Percentiles rank a stretch among this genome's conserved stretches.
Evolutionary conservation across 1,139 yeast species (phyloP).

Genomic region (Diutina scorzettiae): DNA sequence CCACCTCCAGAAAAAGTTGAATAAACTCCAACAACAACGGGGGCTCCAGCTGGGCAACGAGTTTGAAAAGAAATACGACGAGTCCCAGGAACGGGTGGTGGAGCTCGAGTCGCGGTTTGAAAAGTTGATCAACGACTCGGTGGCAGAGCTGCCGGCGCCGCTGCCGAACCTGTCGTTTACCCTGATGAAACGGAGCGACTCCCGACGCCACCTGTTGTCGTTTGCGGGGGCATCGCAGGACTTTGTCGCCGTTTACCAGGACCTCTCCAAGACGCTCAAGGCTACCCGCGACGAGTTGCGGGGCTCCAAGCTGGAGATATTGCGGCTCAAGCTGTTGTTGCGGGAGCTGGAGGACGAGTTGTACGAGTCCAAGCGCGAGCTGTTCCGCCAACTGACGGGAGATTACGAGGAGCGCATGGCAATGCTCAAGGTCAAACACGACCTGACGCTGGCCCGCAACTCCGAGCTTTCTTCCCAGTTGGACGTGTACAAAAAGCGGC

Average conservation of each 20-base stretch:
- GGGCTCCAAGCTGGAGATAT: conserved; percentile 38
- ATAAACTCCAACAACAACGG: conserved; percentile 30
- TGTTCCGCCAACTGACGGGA: conserved; percentile 23
- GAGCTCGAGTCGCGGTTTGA: conserved; percentile 2
- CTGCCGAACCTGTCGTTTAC: conserved; percentile 12
- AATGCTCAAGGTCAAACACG: conserved; percentile 36
- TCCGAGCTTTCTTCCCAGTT: conserved; percentile 24
- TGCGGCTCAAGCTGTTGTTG: conserved; percentile 37
- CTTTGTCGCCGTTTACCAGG: conserved; percentile 42
- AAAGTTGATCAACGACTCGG: background rate
- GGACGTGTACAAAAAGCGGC: conserved; percentile 49
- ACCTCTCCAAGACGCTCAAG: conserved; percentile 38
- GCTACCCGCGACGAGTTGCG: conserved; percentile 39
- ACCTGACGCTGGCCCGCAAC: conserved; percentile 39
- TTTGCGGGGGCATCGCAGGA: conserved; percentile 29
- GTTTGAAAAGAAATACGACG: conserved; percentile 23
- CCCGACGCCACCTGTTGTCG: conserved; percentile 22
- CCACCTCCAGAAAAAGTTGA: conserved; percentile 34
- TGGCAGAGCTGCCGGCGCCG: background rate
- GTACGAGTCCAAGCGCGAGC: conserved; percentile 25
- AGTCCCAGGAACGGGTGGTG: conserved; percentile 1
- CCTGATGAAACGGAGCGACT: conserved; percentile 10
- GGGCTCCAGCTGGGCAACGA: conserved; percentile 23
- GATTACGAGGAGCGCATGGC: conserved; percentile 34
- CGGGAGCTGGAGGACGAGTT: conserved; percentile 37